Base-by-base conservation (phyloP, 2,329 filamentous ascomycete species). In the Xylariomycetidae sp. region DNA sequence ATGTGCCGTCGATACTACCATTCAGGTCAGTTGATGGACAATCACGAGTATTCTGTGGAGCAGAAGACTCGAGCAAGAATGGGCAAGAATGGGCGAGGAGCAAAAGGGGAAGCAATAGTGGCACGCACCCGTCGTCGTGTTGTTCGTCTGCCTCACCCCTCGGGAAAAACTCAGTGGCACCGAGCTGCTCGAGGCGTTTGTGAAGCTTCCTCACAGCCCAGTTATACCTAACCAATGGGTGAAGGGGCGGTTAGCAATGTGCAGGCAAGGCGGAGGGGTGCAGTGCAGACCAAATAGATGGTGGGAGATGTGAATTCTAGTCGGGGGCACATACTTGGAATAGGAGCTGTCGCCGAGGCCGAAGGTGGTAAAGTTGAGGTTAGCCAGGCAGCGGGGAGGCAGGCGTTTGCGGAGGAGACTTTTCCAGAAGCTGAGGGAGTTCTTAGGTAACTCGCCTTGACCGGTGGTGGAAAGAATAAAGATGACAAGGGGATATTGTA, bases 341-440 rank as follows among this genome's bases (percentile, higher is more conserved):
- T 98, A 98, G 2, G 89, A 94, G 53, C 85, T 95, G 60, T 98
- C 92, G 1, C 92, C 92, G 1, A 97, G 72, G 1, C 92, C 92
- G 67, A 97, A 95, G 0, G 82, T 85, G 3, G 86, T 82, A 61
- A 94, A 97, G 2, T 67, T 72, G 41, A 94, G 65, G 20, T 73
- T 70, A 23, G 67, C 56, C 25, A 98, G 66, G 49, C 82, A 89
- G 12, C 74, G 77, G 3, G 80, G 70, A 10, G 82, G 77, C 17
- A 98, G 72, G 48, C 79, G 86, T 58, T 85, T 88, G 46, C 87
- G 75, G 13, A 94, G 69, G 23, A 98, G 69, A 39, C 79, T 84
- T 54, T 77, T 88, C 92, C 92, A 98, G 54, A 98, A 89, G 2
- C 64, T 66, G 27, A 79, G 72, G 3, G 85, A 80, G 67, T 97